phyloP scores from a whole-genome alignment of 495 filamentous ascomycete genomes.

The Penicillium lagena region DNA sequence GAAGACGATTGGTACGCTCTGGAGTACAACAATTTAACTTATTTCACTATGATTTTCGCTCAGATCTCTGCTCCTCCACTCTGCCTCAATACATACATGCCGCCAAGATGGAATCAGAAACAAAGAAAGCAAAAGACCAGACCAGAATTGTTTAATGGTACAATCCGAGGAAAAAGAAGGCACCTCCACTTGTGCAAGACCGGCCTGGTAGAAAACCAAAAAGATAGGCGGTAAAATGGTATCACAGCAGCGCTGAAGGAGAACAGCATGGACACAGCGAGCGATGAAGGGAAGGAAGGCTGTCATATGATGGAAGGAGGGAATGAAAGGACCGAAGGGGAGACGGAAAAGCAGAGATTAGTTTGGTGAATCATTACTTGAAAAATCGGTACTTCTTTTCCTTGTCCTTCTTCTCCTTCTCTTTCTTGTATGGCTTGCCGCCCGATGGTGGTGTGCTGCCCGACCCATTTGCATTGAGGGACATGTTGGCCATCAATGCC shows the following conservation, averaged over 20 bases:
- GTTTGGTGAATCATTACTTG: constrained; percentile 31
- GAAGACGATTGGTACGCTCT: no score
- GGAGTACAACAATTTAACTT: no score
- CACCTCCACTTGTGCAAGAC: constrained; percentile 4
- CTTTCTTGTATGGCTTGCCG: constrained; percentile 26
- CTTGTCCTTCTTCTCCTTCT: constrained; percentile 45
- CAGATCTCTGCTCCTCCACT: neutral
- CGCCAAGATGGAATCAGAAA: neutral
- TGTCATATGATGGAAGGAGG: neutral
- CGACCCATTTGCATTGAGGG: constrained; percentile 37
- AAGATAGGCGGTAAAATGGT: constrained; percentile 22
- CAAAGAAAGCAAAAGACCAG: neutral
- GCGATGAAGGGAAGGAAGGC: no score
- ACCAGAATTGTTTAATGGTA: neutral
- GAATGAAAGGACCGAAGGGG: neutral
- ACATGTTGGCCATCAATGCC: constrained; percentile 53
- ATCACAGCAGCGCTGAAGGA: constrained; percentile 32
- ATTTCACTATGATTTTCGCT: no score
- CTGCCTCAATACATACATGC: neutral
- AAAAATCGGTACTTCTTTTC: constrained; percentile 79
- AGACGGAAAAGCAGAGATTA: neutral
- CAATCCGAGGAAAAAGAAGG: constrained; percentile 1
- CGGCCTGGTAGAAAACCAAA: constrained; percentile 3
- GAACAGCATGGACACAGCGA: constrained; percentile 5
- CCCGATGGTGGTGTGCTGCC: constrained; percentile 20